A percentile compares a stretch with the other conserved stretches of the same genome.
Conservation (phyloP, 2,329 filamentous ascomycete genomes). For the Purpureocillium lavendulum region DNA sequence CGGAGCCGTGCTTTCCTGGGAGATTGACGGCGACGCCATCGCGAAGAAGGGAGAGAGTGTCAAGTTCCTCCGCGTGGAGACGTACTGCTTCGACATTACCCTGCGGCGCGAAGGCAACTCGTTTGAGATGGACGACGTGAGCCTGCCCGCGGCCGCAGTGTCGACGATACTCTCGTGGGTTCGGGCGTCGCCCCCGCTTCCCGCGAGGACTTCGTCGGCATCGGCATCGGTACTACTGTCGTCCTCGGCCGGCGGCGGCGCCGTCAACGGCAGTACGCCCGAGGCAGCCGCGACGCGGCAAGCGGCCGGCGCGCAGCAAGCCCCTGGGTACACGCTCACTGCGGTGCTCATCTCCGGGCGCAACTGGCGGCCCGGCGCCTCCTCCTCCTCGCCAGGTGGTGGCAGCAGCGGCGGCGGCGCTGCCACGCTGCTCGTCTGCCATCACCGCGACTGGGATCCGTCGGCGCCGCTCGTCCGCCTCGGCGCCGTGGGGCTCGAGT, state of each 20-base stretch:
- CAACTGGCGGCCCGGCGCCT: constrained; percentile 13
- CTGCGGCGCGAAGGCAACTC: constrained; percentile 11
- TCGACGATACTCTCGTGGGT: constrained; percentile 9
- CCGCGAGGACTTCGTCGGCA: no score
- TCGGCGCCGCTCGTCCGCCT: constrained; percentile 20
- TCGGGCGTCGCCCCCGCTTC: constrained; percentile 9
- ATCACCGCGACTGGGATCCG: constrained; percentile 16
- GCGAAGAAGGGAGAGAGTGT: constrained; percentile 15
- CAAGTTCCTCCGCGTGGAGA: constrained; percentile 22
- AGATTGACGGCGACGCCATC: constrained; percentile 24
- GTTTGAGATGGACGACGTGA: constrained; percentile 5
- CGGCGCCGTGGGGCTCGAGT: constrained; percentile 18
- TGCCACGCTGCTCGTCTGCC: constrained; percentile 21
- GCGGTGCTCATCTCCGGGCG: constrained; percentile 21
- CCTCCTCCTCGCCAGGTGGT: no score
- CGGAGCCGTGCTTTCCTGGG: constrained; percentile 24
- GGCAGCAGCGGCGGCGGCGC: constrained; percentile 8
- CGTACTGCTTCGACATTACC: constrained; percentile 20
- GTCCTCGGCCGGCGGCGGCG: no score
- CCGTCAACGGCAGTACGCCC: no score
- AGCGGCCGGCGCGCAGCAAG: no score
- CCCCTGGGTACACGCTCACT: constrained; percentile 16
- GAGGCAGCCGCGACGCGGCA: no score
- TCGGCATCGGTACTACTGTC: not conserved
- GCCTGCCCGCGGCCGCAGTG: constrained; percentile 13